These are phyloP conservation scores for Fusarium luffae DNA, from an alignment of 2,329 filamentous ascomycete species.

Conservation along the genomic window DNA sequence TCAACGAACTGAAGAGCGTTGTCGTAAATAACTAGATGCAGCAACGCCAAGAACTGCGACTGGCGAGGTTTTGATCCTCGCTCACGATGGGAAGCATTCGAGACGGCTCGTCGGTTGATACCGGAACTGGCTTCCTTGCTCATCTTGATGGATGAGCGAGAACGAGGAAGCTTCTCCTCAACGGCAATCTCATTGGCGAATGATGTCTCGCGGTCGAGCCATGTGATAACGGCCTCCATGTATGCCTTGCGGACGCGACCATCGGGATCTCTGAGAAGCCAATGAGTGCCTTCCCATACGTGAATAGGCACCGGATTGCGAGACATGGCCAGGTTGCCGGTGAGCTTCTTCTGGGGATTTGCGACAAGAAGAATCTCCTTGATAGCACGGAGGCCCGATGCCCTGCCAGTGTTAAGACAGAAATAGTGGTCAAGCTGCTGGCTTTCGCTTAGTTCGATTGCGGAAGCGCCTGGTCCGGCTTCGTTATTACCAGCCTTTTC, in stretches of 20 bases:
- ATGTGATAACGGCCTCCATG: conserved; percentile 82
- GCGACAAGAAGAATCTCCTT: conserved; percentile 86
- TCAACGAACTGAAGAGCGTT: conserved; percentile 79
- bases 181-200: conserved; percentile 70
- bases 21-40: conserved; percentile 92
- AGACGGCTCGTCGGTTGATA: conserved; percentile 72
- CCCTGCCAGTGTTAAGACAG: conserved; percentile 65
- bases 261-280: conserved; percentile 85
- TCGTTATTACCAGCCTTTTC: conserved; percentile 60
- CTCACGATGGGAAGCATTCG: conserved; percentile 72
- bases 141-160: conserved; percentile 57
- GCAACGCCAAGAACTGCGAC: conserved; percentile 80
- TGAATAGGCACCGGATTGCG: conserved; percentile 81
- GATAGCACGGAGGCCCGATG: conserved; percentile 79
- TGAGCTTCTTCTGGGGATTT: conserved; percentile 71
- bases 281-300: conserved; percentile 97
- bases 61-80: conserved; percentile 62
- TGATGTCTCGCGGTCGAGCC: conserved; percentile 84
- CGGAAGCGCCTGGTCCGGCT: conserved; percentile 48
- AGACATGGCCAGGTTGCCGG: conserved; percentile 71
- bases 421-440: conserved; percentile 64
- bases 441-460: conserved; percentile 56
- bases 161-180: conserved; percentile 64
- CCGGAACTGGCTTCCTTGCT: conserved; percentile 52
- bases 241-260: conserved; percentile 86